Percentiles rank a stretch among this genome's conserved stretches.
Conservation (phyloP, 23 red algal species). For the Gracilaria vermiculophylla region DNA sequence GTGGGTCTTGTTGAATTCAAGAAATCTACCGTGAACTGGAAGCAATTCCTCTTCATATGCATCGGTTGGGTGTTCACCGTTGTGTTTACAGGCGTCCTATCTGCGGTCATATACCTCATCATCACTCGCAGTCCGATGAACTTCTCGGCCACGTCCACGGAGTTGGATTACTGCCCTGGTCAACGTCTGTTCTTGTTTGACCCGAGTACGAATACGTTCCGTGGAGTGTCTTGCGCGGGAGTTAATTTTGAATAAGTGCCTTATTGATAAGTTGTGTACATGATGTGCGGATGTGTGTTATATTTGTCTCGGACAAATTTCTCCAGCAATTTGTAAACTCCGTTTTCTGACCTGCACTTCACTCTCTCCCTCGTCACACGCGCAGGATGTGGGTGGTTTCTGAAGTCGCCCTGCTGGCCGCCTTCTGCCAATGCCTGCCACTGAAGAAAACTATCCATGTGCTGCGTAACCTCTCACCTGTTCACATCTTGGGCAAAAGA, state of each 20-base stretch:
- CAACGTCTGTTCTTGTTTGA: constrained; percentile 54
- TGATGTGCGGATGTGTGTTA: too few relatives aligned
- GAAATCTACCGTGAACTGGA: constrained; percentile 83
- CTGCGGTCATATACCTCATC: constrained; percentile 60
- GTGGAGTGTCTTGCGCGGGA: constrained; percentile 43
- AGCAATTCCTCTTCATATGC: constrained; percentile 79
- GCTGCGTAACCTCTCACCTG: too few relatives aligned
- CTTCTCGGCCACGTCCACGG: constrained; percentile 10
- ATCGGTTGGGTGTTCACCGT: constrained; percentile 84
- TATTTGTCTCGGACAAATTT: too few relatives aligned
- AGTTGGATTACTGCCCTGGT: constrained; percentile 52
- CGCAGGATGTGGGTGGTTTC: too few relatives aligned
- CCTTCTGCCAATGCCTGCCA: too few relatives aligned
- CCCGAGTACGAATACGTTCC: neutral
- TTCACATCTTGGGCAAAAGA: too few relatives aligned
- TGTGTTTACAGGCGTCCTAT: constrained; percentile 42
- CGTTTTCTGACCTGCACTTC: too few relatives aligned
- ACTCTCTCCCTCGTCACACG: too few relatives aligned
- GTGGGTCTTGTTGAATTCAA: constrained; percentile 79
- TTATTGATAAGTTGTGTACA: too few relatives aligned
- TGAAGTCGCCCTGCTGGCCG: too few relatives aligned
- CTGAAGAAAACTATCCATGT: too few relatives aligned
- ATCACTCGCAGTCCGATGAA: constrained; percentile 29
- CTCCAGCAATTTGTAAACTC: too few relatives aligned
- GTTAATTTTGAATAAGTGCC: neutral